Evolutionary conservation across 371 early-diverging fungal genomes (phyloP).

Genomic region (Nematocida minor): DNA sequence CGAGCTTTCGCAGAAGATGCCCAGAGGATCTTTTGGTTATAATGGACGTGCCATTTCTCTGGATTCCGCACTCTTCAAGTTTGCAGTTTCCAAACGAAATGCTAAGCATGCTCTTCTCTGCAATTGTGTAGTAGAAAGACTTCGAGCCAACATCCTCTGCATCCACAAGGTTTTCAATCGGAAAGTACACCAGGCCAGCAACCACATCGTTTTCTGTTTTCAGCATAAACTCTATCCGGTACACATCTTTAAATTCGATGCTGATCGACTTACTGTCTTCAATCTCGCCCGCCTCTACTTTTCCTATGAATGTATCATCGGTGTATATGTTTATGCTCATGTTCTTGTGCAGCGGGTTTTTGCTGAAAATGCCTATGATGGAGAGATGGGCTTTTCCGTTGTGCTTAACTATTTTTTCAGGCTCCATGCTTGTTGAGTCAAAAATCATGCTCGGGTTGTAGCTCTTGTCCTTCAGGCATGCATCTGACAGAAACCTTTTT

Average conservation of each 20-base stretch:
- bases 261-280: neutral
- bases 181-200: conserved; percentile 53
- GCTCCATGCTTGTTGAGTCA: neutral
- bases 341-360: conserved; percentile 40
- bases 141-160: conserved; percentile 22
- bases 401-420: neutral
- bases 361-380: neutral
- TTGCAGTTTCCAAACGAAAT: conserved; percentile 36
- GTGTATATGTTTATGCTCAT: conserved; percentile 4
- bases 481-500: conserved; percentile 1
- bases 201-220: neutral
- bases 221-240: conserved; percentile 7
- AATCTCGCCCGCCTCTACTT: neutral
- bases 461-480: neutral
- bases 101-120: conserved; percentile 36
- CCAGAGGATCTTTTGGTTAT: conserved; percentile 32
- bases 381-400: conserved; percentile 7
- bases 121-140: conserved; percentile 40
- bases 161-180: conserved; percentile 56
- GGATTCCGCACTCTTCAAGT: conserved; percentile 18
- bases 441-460: conserved; percentile 5
- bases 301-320: neutral
- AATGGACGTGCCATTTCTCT: conserved; percentile 35
- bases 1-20: conserved; percentile 49
- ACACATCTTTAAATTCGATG: conserved; percentile 2